Percentiles rank a stretch among this genome's conserved stretches.
Conservation (phyloP, 768 basidiomycete species). For the Tephrocybe sp. region DNA sequence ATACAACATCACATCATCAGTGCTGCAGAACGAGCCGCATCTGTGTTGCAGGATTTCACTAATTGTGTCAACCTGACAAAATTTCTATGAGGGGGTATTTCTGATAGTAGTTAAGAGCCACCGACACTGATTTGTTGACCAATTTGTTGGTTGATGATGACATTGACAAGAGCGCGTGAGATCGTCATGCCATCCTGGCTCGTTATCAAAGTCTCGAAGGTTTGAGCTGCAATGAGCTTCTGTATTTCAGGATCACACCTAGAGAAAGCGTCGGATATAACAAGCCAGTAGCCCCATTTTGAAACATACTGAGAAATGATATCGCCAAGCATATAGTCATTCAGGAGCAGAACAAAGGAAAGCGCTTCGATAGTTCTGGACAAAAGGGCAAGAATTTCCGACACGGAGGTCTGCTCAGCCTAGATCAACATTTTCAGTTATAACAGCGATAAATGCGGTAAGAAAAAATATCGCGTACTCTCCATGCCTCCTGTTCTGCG, state of each 20-base stretch:
- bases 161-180: conserved; percentile 88
- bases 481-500: conserved; percentile 87
- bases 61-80: conserved; percentile 85
- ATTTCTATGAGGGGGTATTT: conserved; percentile 14
- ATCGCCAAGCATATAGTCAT: conserved; percentile 87
- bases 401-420: conserved; percentile 83
- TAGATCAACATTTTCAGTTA: conserved; percentile 28
- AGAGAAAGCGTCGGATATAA: conserved; percentile 4
- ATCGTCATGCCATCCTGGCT: conserved; percentile 83
- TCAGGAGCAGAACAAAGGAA: conserved; percentile 88
- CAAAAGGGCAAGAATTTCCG: conserved; percentile 73
- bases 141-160: conserved; percentile 97
- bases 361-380: conserved; percentile 91
- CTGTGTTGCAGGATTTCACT: conserved; percentile 92
- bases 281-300: background rate
- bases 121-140: conserved; percentile 93
- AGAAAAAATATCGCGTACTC: conserved; percentile 45
- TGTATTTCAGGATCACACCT: conserved; percentile 79
- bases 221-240: conserved; percentile 64
- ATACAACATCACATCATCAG: conserved; percentile 97
- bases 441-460: background rate
- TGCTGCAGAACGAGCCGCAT: conserved; percentile 97
- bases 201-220: conserved; percentile 87
- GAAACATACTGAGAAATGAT: conserved; percentile 72
- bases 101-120: too few species aligned